A percentile compares a stretch with the other conserved stretches of the same genome.
Conservation (phyloP, 495 filamentous ascomycete genomes). For the Tuber microsphaerosporum region DNA sequence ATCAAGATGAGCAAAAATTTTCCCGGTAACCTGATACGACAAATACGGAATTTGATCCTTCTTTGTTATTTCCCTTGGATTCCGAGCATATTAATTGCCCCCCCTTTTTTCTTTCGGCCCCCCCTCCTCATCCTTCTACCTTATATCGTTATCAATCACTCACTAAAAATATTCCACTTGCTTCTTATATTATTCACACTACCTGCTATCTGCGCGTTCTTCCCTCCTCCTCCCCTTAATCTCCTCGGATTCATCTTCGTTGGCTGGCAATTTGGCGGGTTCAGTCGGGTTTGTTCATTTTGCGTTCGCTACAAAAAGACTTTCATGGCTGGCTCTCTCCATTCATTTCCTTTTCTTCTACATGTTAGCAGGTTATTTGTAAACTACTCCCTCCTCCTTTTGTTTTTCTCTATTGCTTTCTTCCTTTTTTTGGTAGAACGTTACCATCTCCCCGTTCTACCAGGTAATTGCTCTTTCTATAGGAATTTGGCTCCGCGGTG, state of each 20-base stretch:
- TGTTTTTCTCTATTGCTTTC: not conserved
- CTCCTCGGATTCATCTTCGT: not conserved
- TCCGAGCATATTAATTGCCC: constrained; percentile 14
- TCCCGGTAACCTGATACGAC: constrained; percentile 16
- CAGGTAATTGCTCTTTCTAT: not conserved
- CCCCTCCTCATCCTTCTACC: not conserved
- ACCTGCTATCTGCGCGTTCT: not conserved
- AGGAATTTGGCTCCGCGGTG: not conserved
- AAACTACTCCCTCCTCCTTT: not conserved
- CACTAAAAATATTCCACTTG: not conserved
- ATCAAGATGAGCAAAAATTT: constrained; percentile 36
- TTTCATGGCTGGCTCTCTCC: not conserved
- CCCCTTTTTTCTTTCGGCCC: not conserved
- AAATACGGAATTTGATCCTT: not conserved
- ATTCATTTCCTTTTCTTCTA: not conserved
- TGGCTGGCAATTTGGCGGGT: not conserved
- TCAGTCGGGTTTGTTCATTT: not conserved
- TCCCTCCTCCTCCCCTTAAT: not conserved
- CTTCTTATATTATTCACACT: not conserved
- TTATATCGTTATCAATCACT: not conserved
- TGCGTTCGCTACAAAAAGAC: not conserved
- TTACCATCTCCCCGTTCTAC: not conserved
- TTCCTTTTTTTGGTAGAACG: not conserved
- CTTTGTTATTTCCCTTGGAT: constrained; percentile 14
- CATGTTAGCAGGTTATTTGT: not conserved